A percentile compares a stretch with the other conserved stretches of the same genome.
Conservation (phyloP, 352 stramenopile species). For the Aphanomyces stellatus region DNA sequence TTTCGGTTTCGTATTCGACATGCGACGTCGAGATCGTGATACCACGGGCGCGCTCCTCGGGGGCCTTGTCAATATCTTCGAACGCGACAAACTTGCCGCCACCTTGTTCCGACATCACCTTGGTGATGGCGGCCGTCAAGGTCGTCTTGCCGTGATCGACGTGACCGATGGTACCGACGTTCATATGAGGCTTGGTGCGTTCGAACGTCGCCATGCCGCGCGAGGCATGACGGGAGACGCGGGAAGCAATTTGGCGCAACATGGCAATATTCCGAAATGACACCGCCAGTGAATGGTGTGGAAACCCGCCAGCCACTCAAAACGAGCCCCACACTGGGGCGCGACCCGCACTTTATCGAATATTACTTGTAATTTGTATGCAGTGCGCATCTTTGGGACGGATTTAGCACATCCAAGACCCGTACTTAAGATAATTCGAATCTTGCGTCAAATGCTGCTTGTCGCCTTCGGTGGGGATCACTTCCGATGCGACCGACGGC, state of each 20-base stretch:
- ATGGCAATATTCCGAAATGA: slow-evolving; percentile 17
- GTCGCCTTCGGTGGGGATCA: too few species aligned
- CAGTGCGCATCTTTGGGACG: background rate
- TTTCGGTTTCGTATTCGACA: slow-evolving; percentile 91
- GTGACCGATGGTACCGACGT: slow-evolving; percentile 97
- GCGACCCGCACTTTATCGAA: background rate
- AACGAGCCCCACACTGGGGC: background rate
- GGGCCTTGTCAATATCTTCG: slow-evolving; percentile 94
- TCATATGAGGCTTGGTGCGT: slow-evolving; percentile 92
- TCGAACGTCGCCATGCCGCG: slow-evolving; percentile 49
- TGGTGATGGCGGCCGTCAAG: slow-evolving; percentile 95
- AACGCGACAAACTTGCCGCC: slow-evolving; percentile 81
- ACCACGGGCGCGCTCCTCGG: slow-evolving; percentile 91
- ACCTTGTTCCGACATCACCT: slow-evolving; percentile 68
- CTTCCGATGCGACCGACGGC: background rate
- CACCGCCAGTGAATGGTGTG: background rate
- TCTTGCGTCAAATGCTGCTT: too few species aligned
- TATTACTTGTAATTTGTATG: slow-evolving; percentile 1
- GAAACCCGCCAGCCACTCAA: background rate
- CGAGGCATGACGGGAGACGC: background rate
- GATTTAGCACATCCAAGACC: background rate
- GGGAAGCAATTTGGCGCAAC: slow-evolving; percentile 17
- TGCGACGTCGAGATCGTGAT: slow-evolving; percentile 86
- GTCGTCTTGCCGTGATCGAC: slow-evolving; percentile 98
- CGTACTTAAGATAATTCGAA: slow-evolving; percentile 4